Percentiles rank a stretch among this genome's conserved stretches.
Conservation (phyloP, 176 grass and related monocot species). For the Triticum urartu region DNA sequence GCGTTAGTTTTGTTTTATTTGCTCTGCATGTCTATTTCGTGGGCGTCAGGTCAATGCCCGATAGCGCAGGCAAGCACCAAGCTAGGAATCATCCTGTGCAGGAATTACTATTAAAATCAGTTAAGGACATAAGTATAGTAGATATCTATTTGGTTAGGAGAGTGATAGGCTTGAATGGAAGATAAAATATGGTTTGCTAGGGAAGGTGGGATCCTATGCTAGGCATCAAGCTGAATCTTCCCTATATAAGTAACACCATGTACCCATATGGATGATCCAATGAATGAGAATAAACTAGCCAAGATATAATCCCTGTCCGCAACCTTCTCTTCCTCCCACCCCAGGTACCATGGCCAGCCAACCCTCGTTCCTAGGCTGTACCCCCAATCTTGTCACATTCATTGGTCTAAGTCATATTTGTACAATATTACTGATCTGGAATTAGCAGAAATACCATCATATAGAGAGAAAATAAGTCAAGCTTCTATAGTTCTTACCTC, state of each 20-base stretch:
- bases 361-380: neutral
- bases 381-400: neutral
- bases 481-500: constrained; percentile 53
- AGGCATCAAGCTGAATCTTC: neutral
- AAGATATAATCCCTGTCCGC: neutral
- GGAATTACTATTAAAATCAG: neutral
- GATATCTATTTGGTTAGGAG: neutral
- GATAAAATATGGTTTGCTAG: neutral
- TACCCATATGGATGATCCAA: neutral
- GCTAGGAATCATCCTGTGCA: constrained; percentile 4
- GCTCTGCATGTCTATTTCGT: neutral
- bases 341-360: neutral
- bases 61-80: neutral
- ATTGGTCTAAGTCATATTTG: neutral
- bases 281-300: neutral
- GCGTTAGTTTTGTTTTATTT: neutral
- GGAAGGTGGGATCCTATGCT: neutral
- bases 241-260: neutral
- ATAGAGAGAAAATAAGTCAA: constrained; percentile 8
- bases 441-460: neutral
- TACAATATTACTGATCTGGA: neutral
- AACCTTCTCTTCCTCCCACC: neutral
- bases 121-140: neutral
- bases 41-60: neutral
- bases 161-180: neutral